phyloP scores from a whole-genome alignment of 2,329 filamentous ascomycete genomes.

The Hawksworthiomyces lignivorus region DNA sequence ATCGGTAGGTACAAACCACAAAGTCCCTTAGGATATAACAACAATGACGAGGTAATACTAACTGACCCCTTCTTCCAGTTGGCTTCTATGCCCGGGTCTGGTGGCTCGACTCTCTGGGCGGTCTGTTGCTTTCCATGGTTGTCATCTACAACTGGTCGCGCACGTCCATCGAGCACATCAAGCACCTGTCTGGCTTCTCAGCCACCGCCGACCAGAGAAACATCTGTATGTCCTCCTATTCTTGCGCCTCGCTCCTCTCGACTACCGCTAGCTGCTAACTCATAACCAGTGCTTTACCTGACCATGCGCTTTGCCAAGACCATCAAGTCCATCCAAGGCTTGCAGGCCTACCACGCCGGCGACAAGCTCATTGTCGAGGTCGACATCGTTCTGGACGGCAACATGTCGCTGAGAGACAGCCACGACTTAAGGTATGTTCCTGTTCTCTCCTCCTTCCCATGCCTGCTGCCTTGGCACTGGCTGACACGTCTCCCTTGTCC shows the following conservation, averaged over 20 bases:
- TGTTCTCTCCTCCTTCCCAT: not conserved
- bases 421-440: slow-evolving; percentile 58
- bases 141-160: slow-evolving; percentile 74
- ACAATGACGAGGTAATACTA: too few relatives aligned
- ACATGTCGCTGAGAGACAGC: slow-evolving; percentile 66
- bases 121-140: slow-evolving; percentile 66
- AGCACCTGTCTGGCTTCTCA: slow-evolving; percentile 71
- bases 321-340: slow-evolving; percentile 76
- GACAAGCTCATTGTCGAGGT: slow-evolving; percentile 78
- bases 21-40: too few relatives aligned
- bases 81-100: slow-evolving; percentile 70
- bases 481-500: not conserved
- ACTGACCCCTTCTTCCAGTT: slow-evolving; percentile 31
- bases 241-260: not conserved
- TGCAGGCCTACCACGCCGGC: slow-evolving; percentile 78
- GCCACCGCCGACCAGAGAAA: slow-evolving; percentile 77
- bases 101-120: slow-evolving; percentile 78
- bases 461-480: not conserved
- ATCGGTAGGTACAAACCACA: slow-evolving; percentile 39
- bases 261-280: not conserved
- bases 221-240: slow-evolving; percentile 36
- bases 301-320: slow-evolving; percentile 90
- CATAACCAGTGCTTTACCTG: slow-evolving; percentile 73
- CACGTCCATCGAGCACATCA: slow-evolving; percentile 69
- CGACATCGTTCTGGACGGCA: slow-evolving; percentile 74